A percentile compares a stretch with the other conserved stretches of the same genome.
Evolutionary conservation across 176 grass and related monocot genomes (phyloP).

Genomic region (Phoenix dactylifera): DNA sequence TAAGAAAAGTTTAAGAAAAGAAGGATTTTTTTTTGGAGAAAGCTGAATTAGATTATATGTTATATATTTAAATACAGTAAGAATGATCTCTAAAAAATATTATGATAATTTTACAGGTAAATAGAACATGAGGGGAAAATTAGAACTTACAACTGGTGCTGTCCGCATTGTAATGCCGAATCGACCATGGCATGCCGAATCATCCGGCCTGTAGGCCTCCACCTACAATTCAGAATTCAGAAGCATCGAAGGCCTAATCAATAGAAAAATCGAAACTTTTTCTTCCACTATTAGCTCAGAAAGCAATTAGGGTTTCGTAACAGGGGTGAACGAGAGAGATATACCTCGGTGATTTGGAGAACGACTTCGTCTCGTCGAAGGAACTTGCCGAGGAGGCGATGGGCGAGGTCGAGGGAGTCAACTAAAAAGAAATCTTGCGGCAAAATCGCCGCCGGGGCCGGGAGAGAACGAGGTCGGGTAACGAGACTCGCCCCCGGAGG

Average conservation of each 20-base stretch:
- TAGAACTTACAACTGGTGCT: slow-evolving; percentile 49
- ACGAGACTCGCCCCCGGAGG: too few relatives aligned
- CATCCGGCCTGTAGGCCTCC: slow-evolving; percentile 77
- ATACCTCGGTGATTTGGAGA: slow-evolving; percentile 89
- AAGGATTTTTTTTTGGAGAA: too few relatives aligned
- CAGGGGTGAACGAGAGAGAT: neutral
- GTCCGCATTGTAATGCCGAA: slow-evolving; percentile 68
- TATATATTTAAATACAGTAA: too few relatives aligned
- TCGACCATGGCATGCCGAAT: slow-evolving; percentile 80
- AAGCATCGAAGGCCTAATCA: neutral
- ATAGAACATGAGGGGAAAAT: neutral
- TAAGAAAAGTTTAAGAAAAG: too few relatives aligned
- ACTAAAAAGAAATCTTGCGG: slow-evolving; percentile 63
- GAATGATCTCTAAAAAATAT: too few relatives aligned
- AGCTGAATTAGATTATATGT: too few relatives aligned
- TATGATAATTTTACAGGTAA: too few relatives aligned
- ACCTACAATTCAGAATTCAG: slow-evolving; percentile 38
- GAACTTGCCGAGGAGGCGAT: slow-evolving; percentile 80
- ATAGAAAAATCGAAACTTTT: neutral
- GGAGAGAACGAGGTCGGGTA: too few relatives aligned
- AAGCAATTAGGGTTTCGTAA: neutral
- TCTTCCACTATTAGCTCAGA: too few relatives aligned
- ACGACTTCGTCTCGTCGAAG: slow-evolving; percentile 69
- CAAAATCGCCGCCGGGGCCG: slow-evolving; percentile 19
- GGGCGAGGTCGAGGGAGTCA: slow-evolving; percentile 77